Percentiles rank a stretch among this genome's conserved stretches.
Evolutionary conservation across 2,329 filamentous ascomycete genomes (phyloP).

Genomic region (Neurospora sp.): DNA sequence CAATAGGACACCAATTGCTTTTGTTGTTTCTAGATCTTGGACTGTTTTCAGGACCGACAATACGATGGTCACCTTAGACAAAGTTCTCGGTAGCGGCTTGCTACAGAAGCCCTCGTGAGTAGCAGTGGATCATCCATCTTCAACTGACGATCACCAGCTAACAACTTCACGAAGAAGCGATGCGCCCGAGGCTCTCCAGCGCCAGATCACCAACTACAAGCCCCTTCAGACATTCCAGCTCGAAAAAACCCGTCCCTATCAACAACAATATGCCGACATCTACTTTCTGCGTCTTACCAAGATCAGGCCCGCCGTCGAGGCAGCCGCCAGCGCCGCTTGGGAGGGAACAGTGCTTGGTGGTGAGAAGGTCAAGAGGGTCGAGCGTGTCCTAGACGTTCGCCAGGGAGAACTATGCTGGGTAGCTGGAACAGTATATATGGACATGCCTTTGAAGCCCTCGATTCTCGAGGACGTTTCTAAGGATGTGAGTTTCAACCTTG

Average conservation of each 20-base stretch:
- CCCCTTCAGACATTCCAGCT: constrained; percentile 68
- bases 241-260: constrained; percentile 63
- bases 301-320: constrained; percentile 75
- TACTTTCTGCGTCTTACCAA: constrained; percentile 87
- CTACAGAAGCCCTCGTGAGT: constrained; percentile 41
- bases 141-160: constrained; percentile 2
- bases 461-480: constrained; percentile 92
- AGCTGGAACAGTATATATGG: constrained; percentile 89
- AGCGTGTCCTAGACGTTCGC: constrained; percentile 86
- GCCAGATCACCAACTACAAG: constrained; percentile 51
- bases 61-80: constrained; percentile 36
- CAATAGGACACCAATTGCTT: constrained; percentile 5
- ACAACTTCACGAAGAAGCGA: constrained; percentile 21
- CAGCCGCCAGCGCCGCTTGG: constrained; percentile 68
- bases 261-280: constrained; percentile 95
- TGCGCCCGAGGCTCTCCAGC: constrained; percentile 34
- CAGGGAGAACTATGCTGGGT: constrained; percentile 97
- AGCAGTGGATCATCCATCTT: background rate
- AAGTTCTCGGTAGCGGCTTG: constrained; percentile 30
- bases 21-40: background rate
- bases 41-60: background rate
- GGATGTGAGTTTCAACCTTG: constrained; percentile 49
- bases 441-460: constrained; percentile 92
- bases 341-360: constrained; percentile 66
- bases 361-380: constrained; percentile 64